These are phyloP conservation scores for Hypoxylon trugodes DNA, from an alignment of 495 filamentous ascomycete genomes.

Conservation along the genomic window DNA sequence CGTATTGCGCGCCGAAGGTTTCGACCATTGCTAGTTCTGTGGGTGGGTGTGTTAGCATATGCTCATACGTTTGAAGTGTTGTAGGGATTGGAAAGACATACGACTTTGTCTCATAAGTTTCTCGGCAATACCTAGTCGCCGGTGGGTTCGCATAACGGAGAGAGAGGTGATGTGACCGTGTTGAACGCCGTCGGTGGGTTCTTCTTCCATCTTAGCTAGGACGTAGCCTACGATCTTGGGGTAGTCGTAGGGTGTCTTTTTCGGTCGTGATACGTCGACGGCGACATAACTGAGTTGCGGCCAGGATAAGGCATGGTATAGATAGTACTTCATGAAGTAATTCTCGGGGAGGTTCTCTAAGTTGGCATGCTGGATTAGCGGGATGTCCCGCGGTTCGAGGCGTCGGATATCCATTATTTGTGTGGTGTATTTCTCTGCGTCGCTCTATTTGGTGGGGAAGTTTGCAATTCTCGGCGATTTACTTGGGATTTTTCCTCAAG, in stretches of 20 bases:
- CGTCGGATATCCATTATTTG: conserved; percentile 78
- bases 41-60: conserved; percentile 14
- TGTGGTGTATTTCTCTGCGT: not conserved
- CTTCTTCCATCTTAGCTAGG: conserved; percentile 99
- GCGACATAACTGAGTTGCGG: conserved; percentile 96
- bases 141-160: conserved; percentile 95
- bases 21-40: conserved; percentile 96
- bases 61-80: not conserved
- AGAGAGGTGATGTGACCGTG: conserved; percentile 97
- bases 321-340: conserved; percentile 99
- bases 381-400: conserved; percentile 80
- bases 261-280: conserved; percentile 83
- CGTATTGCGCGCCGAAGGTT: conserved; percentile 87
- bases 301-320: conserved; percentile 98
- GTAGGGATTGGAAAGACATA: conserved; percentile 59
- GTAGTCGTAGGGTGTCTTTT: conserved; percentile 81
- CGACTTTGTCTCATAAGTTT: conserved; percentile 95
- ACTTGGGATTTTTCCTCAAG: too few relatives aligned
- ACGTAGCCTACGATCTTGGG: conserved; percentile 99
- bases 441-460: not conserved
- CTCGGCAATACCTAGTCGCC: conserved; percentile 90
- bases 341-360: conserved; percentile 99
- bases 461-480: not conserved
- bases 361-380: conserved; percentile 96
- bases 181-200: conserved; percentile 86